A percentile compares a stretch with the other conserved stretches of the same genome.
Conservation (phyloP, 192 early-diverging fungal genomes). For the Kappamyces sp. region DNA sequence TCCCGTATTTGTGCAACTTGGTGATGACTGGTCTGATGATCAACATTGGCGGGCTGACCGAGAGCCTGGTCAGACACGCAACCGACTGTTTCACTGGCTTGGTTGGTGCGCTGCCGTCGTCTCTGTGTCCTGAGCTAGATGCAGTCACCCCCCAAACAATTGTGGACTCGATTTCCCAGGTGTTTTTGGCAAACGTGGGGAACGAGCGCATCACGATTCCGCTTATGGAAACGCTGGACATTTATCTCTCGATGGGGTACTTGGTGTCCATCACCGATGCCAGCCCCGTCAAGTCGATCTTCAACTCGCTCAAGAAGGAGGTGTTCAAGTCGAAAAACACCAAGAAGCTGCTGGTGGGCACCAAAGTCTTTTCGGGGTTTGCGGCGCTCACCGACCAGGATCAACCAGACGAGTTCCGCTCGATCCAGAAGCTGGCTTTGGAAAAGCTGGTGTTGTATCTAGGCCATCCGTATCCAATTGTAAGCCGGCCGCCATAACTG, state of each 20-base stretch:
- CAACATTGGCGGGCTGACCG: slow-evolving; percentile 73
- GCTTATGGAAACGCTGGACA: slow-evolving; percentile 60
- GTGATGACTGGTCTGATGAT: slow-evolving; percentile 64
- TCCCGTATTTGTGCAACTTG: slow-evolving; percentile 50
- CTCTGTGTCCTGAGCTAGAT: neutral
- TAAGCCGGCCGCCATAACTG: slow-evolving; percentile 14
- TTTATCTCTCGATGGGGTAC: slow-evolving; percentile 42
- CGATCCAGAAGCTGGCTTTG: slow-evolving; percentile 43
- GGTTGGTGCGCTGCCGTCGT: neutral
- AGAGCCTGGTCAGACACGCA: slow-evolving; percentile 55
- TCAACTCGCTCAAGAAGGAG: slow-evolving; percentile 41
- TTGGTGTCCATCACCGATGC: neutral
- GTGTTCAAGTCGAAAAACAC: slow-evolving; percentile 47
- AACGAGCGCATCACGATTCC: slow-evolving; percentile 65
- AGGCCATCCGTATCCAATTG: slow-evolving; percentile 70
- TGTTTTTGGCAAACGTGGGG: slow-evolving; percentile 30
- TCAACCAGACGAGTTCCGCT: neutral
- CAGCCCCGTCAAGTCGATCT: slow-evolving; percentile 29
- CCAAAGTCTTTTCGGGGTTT: slow-evolving; percentile 56
- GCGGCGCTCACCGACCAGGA: slow-evolving; percentile 28
- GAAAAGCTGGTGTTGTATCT: slow-evolving; percentile 58
- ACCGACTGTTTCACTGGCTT: neutral
- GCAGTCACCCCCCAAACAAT: neutral
- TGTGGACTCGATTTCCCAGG: neutral
- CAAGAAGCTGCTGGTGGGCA: slow-evolving; percentile 55